Evolutionary conservation across 805 yeast genomes (phyloP).

Genomic region (Candida manassasensis): DNA sequence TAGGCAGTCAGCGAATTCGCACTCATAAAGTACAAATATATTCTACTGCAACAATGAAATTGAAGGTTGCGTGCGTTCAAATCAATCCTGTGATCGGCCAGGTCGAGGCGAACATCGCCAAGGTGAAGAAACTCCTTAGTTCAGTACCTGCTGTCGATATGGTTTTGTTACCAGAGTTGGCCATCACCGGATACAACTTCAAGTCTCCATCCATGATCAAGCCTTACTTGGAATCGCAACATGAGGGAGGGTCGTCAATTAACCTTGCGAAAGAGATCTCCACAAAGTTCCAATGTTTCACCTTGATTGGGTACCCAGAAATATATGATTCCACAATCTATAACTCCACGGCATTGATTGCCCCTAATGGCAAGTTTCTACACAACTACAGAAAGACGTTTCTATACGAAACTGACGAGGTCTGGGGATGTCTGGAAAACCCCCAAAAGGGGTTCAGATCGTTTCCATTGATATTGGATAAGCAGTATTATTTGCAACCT

Average conservation of each 20-base stretch:
- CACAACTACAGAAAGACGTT: conserved; percentile 73
- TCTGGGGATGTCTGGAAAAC: conserved; percentile 74
- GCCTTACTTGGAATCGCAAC: conserved; percentile 53
- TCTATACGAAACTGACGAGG: conserved; percentile 72
- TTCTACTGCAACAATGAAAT: conserved; percentile 28
- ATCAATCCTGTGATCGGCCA: conserved; percentile 61
- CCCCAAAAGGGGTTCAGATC: conserved; percentile 51
- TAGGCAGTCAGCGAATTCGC: too few species aligned
- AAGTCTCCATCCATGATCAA: conserved; percentile 38
- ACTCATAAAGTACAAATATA: not conserved
- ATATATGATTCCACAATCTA: conserved; percentile 35
- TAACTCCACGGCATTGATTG: conserved; percentile 68
- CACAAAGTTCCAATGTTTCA: conserved; percentile 49
- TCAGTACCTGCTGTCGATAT: conserved; percentile 46
- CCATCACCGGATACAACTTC: conserved; percentile 81
- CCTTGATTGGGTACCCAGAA: conserved; percentile 84
- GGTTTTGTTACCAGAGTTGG: conserved; percentile 78
- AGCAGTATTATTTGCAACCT: conserved; percentile 13
- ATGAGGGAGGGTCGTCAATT: conserved; percentile 42
- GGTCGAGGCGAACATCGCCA: conserved; percentile 46
- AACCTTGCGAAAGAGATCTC: conserved; percentile 57
- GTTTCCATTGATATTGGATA: conserved; percentile 35
- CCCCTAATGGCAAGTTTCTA: conserved; percentile 53
- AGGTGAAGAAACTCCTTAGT: conserved; percentile 39
- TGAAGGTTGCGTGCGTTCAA: conserved; percentile 64